These are phyloP conservation scores for Infundibulicybe gibba DNA, from an alignment of 768 basidiomycete species.

Conservation along the genomic window DNA sequence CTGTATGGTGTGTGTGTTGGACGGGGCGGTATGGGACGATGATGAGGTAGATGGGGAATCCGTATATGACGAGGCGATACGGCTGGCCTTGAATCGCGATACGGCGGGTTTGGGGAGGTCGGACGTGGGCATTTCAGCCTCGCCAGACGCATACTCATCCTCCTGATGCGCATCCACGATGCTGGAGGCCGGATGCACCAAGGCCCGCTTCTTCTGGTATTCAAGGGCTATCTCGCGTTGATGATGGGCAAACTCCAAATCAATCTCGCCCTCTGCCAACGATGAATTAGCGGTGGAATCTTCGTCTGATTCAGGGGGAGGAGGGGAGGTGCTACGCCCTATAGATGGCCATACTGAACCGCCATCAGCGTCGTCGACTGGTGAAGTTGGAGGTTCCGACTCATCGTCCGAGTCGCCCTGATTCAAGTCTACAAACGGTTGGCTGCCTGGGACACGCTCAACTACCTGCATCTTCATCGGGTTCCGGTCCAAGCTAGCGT, in stretches of 20 bases:
- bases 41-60: constrained; percentile 26
- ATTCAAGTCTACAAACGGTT: constrained; percentile 13
- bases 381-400: constrained; percentile 35
- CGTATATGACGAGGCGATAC: constrained; percentile 46
- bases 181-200: constrained; percentile 48
- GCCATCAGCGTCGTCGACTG: constrained; percentile 16
- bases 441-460: constrained; percentile 48
- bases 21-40: constrained; percentile 38
- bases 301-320: constrained; percentile 26
- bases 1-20: constrained; percentile 44
- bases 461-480: constrained; percentile 72
- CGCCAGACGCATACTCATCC: constrained; percentile 33
- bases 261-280: constrained; percentile 41
- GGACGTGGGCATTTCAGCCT: constrained; percentile 36
- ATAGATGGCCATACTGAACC: background rate
- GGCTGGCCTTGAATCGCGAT: constrained; percentile 65
- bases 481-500: constrained; percentile 29
- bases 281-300: constrained; percentile 11
- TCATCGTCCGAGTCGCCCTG: constrained; percentile 69
- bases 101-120: constrained; percentile 43
- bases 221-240: constrained; percentile 74
- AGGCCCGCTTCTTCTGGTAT: constrained; percentile 64
- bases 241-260: constrained; percentile 60
- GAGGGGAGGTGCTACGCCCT: background rate
- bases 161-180: constrained; percentile 39